Base-by-base conservation (phyloP, 2,329 filamentous ascomycete species). In the Cladosporium sp. region DNA sequence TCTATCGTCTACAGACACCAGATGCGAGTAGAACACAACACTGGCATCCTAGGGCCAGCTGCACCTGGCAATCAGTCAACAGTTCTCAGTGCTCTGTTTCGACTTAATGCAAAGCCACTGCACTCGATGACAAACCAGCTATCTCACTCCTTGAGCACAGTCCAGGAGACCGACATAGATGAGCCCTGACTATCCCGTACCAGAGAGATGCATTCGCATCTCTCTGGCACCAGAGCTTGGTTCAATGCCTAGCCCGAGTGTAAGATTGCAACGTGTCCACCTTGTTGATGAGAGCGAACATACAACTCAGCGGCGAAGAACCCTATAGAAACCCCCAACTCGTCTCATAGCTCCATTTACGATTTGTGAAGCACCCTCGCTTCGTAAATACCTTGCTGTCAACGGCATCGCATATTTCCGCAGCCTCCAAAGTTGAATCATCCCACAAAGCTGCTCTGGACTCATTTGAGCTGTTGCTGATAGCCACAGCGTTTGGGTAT, bases 21-120 rank as follows among this genome's bases (percentile, higher is more conserved):
- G 36, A 38, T 15, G 36, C 36, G 36, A 38, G 11, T 15, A 38
- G 36, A 38, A 38, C 1, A 5, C 14, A 38, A 15, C 36, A 38
- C 10, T 5, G 14, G 3, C 5, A 3, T 38, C 15, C 8, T 15
- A 15, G 49, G 49, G 24, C 5, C 21, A 55, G 30, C 52, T 55
- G 52, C 52, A 55, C 30, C 15, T 55, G 52, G 52, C 52, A 55
- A 55, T 34, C 52, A 21, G 18, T 55, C 52, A 55, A 55, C 52
- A 55, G 52, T 21, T 34, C 52, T 55, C 52, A 32, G 18, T 55
- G 30, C 52, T 55, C 52, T 32, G 41, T 55, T 55, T 55, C 52
- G 52, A 55, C 28, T 55, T 32, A 14, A 55, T 55, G 32, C 28
- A 55, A 55, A 34, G 18, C 52, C 30, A 32, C 28, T 55, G 51